Base-by-base conservation (phyloP, 768 basidiomycete species). In the Gyrodon lividus region DNA sequence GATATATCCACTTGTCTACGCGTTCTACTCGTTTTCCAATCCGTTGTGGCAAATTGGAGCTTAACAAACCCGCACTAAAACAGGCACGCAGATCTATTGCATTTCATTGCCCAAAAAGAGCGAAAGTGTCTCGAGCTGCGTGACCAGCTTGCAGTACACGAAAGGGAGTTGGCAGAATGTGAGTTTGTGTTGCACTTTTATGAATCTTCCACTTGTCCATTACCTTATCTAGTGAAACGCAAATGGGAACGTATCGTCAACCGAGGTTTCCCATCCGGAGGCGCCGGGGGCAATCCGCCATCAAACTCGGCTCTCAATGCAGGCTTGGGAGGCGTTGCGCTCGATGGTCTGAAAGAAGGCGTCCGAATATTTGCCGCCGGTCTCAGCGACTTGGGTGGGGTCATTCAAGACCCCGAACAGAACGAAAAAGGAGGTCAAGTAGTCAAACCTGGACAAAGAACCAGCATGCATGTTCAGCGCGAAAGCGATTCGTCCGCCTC, bases 101-200 rank as follows among this genome's bases (percentile, higher is more conserved):
- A 80, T 26, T 86, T 86, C 52, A 93, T 93, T 45, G 90, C 91
- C 0, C 89, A 91, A 69, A 92, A 92, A 57, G 91, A 92, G 65
- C 81, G 87, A 0, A 87, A 83, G 65, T 91, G 88, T 59, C 78
- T 92, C 35, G 90, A 93, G 51, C 74, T 92, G 39, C 83, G 89
- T 16, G 81, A 85, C 5, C 88, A 89, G 57, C 80, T 93, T 2
- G 76, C 77, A 7, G 62, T 70, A 13, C 87, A 92, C 57, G 90
- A 93, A 70, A 77, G 76, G 2, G 91, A 92, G 61, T 75, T 92
- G 3, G 64, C 78, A 0, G 79, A 87, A 63, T 70, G 83, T 84
- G 63, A 50, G 81, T 69, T 5, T 10, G 14, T 1, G 16, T 31
- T 14, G 6, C 4, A 5, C 12, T 31, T 5, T 31, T 31, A 14